These are phyloP conservation scores for Sporobolus alterniflorus DNA, from an alignment of 202 grass and related monocot species.

Conservation along the genomic window DNA sequence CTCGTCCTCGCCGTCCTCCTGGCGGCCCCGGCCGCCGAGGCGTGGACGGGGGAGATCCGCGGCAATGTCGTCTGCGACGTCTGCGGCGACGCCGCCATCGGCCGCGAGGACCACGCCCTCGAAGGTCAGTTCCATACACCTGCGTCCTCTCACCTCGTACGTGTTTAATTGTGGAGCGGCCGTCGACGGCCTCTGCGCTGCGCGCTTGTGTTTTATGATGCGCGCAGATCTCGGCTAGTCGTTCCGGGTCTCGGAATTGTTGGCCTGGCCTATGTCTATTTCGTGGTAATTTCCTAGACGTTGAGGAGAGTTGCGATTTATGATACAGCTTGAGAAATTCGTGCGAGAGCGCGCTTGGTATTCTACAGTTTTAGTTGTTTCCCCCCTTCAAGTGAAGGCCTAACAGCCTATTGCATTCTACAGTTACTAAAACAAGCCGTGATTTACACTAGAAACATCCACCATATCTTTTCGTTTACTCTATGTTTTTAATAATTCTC, in stretches of 20 bases:
- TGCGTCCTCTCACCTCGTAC: neutral
- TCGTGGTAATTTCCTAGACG: neutral
- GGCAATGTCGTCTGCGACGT: slow-evolving; percentile 92
- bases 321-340: neutral
- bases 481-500: neutral
- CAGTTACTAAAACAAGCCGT: neutral
- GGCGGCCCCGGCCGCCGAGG: slow-evolving; percentile 40
- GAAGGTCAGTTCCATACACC: slow-evolving; percentile 53
- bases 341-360: neutral
- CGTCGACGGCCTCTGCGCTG: neutral
- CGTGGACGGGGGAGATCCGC: slow-evolving; percentile 93
- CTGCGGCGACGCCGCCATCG: slow-evolving; percentile 78
- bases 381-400: too few relatives aligned
- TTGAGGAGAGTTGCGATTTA: neutral
- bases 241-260: neutral
- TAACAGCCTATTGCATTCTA: neutral
- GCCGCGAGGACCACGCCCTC: slow-evolving; percentile 86
- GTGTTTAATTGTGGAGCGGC: neutral
- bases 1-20: slow-evolving; percentile 34
- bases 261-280: neutral
- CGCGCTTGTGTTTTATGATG: neutral
- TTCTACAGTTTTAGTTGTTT: too few relatives aligned
- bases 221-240: neutral
- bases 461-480: neutral
- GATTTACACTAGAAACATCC: neutral